Percentiles rank a stretch among this genome's conserved stretches.
Conservation (phyloP, 331 rosid genomes). For the Acacia pycnantha region DNA sequence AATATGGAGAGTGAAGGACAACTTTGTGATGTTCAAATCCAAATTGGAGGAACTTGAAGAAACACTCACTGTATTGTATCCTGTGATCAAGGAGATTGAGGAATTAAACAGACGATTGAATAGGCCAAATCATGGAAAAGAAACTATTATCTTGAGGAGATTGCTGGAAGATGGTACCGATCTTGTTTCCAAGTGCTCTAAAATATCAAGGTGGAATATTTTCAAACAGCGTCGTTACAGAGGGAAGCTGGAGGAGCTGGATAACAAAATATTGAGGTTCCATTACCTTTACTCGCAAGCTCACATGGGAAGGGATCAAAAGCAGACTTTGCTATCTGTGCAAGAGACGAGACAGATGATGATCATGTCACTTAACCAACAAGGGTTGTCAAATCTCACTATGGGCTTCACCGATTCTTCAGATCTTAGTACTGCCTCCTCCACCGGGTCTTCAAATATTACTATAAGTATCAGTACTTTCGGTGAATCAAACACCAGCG, state of each 20-base stretch:
- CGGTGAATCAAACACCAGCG: slow-evolving; percentile 46
- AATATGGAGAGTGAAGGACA: not conserved
- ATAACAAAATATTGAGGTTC: not conserved
- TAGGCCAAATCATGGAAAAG: not conserved
- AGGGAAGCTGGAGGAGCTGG: not conserved
- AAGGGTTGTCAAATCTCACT: no score
- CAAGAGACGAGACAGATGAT: not conserved
- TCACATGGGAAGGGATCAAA: not conserved
- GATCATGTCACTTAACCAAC: not conserved
- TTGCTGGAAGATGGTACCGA: not conserved
- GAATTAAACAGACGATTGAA: not conserved
- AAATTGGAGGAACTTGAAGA: not conserved
- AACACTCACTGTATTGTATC: not conserved
- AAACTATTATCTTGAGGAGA: not conserved
- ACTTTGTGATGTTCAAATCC: not conserved
- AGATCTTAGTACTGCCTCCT: no score
- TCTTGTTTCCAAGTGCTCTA: not conserved
- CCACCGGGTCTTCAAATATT: no score
- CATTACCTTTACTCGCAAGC: not conserved
- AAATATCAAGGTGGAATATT: not conserved
- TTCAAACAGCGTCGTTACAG: no score
- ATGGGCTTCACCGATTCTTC: not conserved
- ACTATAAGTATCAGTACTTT: slow-evolving; percentile 26
- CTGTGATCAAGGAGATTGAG: not conserved
- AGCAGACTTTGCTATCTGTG: not conserved